Base-by-base conservation (phyloP, 768 basidiomycete species). In the Rhodotorula sphaerocarpa region DNA sequence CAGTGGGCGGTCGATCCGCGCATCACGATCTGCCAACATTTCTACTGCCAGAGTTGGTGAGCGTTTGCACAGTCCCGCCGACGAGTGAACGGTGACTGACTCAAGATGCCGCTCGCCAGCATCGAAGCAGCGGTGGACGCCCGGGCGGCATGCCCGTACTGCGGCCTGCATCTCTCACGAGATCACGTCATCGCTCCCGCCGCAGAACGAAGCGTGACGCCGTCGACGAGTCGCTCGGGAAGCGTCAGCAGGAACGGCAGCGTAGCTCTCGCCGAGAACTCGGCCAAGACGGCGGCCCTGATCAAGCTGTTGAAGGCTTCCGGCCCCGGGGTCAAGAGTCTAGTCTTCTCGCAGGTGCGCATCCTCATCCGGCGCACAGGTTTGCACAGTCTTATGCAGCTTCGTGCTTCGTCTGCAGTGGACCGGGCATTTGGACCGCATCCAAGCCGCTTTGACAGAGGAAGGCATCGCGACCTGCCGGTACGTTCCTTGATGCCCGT, bases 1-100 rank as follows among this genome's bases (percentile, higher is more conserved):
- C 47, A 61, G n/a, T 23, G 57, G 18, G 33, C 67, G 31, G 43
- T 48, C 27, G 67, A 72, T 1, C 61, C 70, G 20, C 41, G 70
- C 25, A 71, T 72, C 50, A 70, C 70, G 5, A 52, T 66, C 10
- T 71, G 70, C 44, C 65, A 61, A 30, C 70, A 72, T 48, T 18
- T 67, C 30, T 71, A 65, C 52, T 71, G 70, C 56, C 50, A 50
- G 52, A 46, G 47, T 28, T 69, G 67, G 67, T 68, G n/a, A 51
- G 27, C 21, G 15, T n/a, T 9, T 7, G 39, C 43, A 2, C n/a
- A 7, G n/a, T 23, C 30, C 21, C 43, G 2, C 25, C 36, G 48
- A 50, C n/a, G n/a, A n/a, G n/a, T 25, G 23, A 4, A 14, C 5
- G 25, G 25, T 30, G 5, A 33, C 39, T 18, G 3, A 12, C n/a